A percentile compares a stretch with the other conserved stretches of the same genome.
Evolutionary conservation across 345 rosid species (phyloP).

Genomic region (Boechera retrofracta): DNA sequence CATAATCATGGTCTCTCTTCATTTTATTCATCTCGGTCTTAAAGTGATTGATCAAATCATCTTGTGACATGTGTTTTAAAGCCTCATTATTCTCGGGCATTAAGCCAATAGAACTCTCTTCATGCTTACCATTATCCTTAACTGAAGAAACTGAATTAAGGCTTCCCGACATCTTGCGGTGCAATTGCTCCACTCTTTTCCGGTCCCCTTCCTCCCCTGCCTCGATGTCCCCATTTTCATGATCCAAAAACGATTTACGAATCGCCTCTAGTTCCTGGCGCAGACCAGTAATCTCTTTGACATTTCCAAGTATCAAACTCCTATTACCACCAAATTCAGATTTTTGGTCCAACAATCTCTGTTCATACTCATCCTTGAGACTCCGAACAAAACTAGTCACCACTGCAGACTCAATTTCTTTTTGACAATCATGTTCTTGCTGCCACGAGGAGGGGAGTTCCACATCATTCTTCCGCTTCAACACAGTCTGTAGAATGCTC

Average conservation of each 20-base stretch:
- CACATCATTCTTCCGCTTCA: conserved; percentile 44
- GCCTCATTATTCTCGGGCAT: conserved; percentile 62
- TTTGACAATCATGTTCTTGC: conserved; percentile 57
- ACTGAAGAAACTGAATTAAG: conserved; percentile 50
- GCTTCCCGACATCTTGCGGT: conserved; percentile 61
- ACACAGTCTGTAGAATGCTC: conserved; percentile 48
- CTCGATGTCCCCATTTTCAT: conserved; percentile 69
- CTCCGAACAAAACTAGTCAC: conserved; percentile 50
- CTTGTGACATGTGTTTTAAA: conserved; percentile 52
- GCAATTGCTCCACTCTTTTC: conserved; percentile 53
- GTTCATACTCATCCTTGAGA: conserved; percentile 66
- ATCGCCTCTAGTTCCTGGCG: conserved; percentile 73
- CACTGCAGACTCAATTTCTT: conserved; percentile 59
- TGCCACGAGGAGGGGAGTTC: conserved; percentile 55
- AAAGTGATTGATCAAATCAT: conserved; percentile 56
- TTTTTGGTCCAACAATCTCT: conserved; percentile 53
- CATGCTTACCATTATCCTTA: conserved; percentile 72
- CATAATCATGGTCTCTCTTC: conserved; percentile 77
- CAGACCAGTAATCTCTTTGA: conserved; percentile 66
- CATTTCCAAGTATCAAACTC: conserved; percentile 51
- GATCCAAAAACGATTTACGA: conserved; percentile 53
- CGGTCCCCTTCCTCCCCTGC: conserved; percentile 48
- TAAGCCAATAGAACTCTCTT: conserved; percentile 48
- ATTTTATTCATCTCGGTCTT: conserved; percentile 80
- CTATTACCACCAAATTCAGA: conserved; percentile 43